Conservation (phyloP, 306 rosid genomes). For the Vigna mungo region DNA sequence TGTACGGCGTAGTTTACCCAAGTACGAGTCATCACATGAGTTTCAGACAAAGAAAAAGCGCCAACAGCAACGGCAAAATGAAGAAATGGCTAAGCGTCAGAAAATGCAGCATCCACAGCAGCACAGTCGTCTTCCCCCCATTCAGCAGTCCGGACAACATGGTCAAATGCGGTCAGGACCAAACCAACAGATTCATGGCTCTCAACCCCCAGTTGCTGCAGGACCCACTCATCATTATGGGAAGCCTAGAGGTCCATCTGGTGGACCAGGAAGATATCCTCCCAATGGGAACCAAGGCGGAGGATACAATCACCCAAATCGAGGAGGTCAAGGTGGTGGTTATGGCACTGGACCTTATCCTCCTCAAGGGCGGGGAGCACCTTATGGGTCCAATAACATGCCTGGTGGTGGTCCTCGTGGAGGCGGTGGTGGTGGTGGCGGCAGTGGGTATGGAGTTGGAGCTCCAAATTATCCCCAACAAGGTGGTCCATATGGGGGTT, state of each 20-base stretch:
- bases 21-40: constrained; percentile 76
- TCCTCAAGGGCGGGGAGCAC: constrained; percentile 73
- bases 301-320: constrained; percentile 54
- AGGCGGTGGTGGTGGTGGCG: constrained; percentile 41
- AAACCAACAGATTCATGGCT: constrained; percentile 50
- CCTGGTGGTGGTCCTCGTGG: constrained; percentile 73
- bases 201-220: constrained; percentile 56
- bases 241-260: constrained; percentile 58
- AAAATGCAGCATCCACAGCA: constrained; percentile 63
- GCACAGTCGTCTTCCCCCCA: constrained; percentile 59
- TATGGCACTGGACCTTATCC: constrained; percentile 66
- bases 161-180: constrained; percentile 56
- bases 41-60: constrained; percentile 78
- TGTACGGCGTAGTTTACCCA: constrained; percentile 62
- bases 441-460: constrained; percentile 56
- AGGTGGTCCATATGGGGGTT: constrained; percentile 64
- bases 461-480: constrained; percentile 67
- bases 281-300: constrained; percentile 58
- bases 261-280: constrained; percentile 65
- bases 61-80: constrained; percentile 73
- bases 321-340: constrained; percentile 57
- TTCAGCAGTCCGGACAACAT: constrained; percentile 59
- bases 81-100: constrained; percentile 67
- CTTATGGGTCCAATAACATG: constrained; percentile 64
- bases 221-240: constrained; percentile 68